These are phyloP conservation scores for Calonectria montana DNA, from an alignment of 2,329 filamentous ascomycete genomes.

Conservation along the genomic window DNA sequence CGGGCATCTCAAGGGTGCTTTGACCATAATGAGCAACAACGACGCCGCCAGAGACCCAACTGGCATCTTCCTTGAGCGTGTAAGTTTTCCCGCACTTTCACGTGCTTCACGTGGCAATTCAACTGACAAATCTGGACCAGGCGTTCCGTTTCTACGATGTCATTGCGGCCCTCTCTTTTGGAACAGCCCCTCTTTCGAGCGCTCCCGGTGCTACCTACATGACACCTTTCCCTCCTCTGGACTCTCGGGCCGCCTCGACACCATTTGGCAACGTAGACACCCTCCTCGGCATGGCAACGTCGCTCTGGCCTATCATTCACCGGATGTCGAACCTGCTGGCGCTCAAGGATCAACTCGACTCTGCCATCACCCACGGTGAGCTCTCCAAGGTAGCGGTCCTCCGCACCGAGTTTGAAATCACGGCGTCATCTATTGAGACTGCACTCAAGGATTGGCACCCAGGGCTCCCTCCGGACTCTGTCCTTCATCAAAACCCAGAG, in stretches of 20 bases:
- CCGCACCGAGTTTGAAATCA: constrained; percentile 61
- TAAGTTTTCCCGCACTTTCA: constrained; percentile 44
- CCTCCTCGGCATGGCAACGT: constrained; percentile 70
- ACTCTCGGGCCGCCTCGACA: constrained; percentile 57
- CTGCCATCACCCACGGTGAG: constrained; percentile 55
- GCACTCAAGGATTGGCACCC: constrained; percentile 68
- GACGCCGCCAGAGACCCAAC: constrained; percentile 60
- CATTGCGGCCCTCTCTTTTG: constrained; percentile 71
- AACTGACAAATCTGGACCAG: constrained; percentile 50
- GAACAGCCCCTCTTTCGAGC: constrained; percentile 66
- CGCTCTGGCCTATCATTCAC: constrained; percentile 73
- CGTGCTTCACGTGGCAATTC: constrained; percentile 1
- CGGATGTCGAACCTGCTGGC: constrained; percentile 66
- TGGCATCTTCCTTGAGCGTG: constrained; percentile 68
- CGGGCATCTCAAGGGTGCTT: constrained; percentile 70
- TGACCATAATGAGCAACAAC: constrained; percentile 68
- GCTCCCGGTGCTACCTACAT: constrained; percentile 60
- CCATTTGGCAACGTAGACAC: constrained; percentile 66
- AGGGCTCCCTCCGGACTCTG: constrained; percentile 54
- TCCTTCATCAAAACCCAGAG: constrained; percentile 36
- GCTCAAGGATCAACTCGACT: constrained; percentile 63
- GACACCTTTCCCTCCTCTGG: constrained; percentile 59
- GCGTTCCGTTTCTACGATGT: constrained; percentile 75
- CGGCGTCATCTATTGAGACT: constrained; percentile 65
- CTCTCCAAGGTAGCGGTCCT: constrained; percentile 59